A percentile compares a stretch with the other conserved stretches of the same genome.
Evolutionary conservation across 306 rosid species (phyloP).

Genomic region (Oemleria cerasiformis): DNA sequence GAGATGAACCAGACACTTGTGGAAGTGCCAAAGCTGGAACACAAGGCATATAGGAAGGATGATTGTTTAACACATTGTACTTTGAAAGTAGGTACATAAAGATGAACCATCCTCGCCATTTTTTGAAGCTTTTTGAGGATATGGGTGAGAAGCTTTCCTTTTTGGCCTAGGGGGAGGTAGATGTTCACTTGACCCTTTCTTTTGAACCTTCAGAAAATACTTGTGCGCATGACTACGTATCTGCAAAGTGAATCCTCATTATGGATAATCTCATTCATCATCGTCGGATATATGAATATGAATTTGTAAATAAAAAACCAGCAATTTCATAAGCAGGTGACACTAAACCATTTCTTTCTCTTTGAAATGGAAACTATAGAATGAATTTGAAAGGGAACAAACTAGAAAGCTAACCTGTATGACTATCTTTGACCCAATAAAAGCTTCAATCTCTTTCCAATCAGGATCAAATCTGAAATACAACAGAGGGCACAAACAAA

Average conservation of each 20-base stretch:
- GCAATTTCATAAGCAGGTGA: background rate
- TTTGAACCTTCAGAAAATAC: conserved; percentile 92
- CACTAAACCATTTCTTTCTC: background rate
- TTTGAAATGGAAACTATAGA: background rate
- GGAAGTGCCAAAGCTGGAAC: conserved; percentile 51
- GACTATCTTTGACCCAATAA: conserved; percentile 89
- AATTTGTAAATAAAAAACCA: background rate
- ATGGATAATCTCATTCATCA: background rate
- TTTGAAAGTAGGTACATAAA: conserved; percentile 39
- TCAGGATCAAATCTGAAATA: conserved; percentile 86
- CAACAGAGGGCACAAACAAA: conserved; percentile 13
- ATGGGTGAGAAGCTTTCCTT: conserved; percentile 93
- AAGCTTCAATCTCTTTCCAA: conserved; percentile 99
- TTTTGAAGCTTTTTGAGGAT: conserved; percentile 96
- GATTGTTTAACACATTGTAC: conserved; percentile 2
- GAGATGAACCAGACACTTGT: conserved; percentile 61
- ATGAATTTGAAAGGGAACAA: background rate
- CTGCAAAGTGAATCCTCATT: conserved; percentile 31
- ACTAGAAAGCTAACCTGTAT: conserved; percentile 63
- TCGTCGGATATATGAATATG: background rate
- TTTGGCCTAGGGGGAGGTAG: conserved; percentile 98
- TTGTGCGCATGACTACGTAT: conserved; percentile 98
- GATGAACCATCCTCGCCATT: conserved; percentile 40
- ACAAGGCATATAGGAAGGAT: conserved; percentile 24
- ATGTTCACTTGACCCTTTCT: conserved; percentile 84